Percentiles rank a stretch among this genome's conserved stretches.
Evolutionary conservation across 202 grass and related monocot genomes (phyloP).

Genomic region (Elaeis oleifera): DNA sequence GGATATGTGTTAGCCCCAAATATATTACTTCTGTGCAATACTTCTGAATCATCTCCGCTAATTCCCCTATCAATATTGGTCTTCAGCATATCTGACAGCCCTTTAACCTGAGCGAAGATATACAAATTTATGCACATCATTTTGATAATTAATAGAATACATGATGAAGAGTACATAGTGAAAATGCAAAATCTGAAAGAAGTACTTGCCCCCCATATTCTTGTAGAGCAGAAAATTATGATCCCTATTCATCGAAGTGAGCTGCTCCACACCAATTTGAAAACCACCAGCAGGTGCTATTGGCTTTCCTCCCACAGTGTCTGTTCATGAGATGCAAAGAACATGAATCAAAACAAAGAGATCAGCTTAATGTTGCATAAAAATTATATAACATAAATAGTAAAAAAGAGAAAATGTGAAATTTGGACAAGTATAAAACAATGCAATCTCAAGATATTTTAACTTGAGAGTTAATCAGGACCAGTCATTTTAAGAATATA

Average conservation of each 20-base stretch:
- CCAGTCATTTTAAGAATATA: too few species aligned
- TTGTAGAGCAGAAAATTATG: constrained; percentile 6
- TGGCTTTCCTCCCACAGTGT: constrained; percentile 39
- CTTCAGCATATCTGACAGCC: constrained; percentile 64
- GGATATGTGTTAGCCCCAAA: constrained; percentile 92
- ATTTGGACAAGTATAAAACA: too few species aligned
- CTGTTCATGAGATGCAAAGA: constrained; percentile 29
- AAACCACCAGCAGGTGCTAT: constrained; percentile 41
- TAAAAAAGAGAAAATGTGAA: too few species aligned
- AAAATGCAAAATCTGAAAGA: background rate
- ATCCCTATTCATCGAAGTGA: constrained; percentile 38
- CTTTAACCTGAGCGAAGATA: constrained; percentile 44
- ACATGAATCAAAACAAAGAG: too few species aligned
- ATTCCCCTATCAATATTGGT: constrained; percentile 67
- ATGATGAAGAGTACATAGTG: background rate
- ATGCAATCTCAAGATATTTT: too few species aligned
- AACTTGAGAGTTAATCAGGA: too few species aligned
- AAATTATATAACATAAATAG: too few species aligned
- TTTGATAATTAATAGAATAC: background rate
- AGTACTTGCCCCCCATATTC: constrained; percentile 37
- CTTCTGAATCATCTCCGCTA: constrained; percentile 42
- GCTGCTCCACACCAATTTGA: constrained; percentile 59
- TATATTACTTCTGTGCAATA: constrained; percentile 45
- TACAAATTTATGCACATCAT: constrained; percentile 4
- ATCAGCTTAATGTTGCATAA: too few species aligned